Percentiles rank a stretch among this genome's conserved stretches.
These are phyloP conservation scores for Niebla homalea DNA, from an alignment of 495 filamentous ascomycete species.

Conservation along the genomic window DNA sequence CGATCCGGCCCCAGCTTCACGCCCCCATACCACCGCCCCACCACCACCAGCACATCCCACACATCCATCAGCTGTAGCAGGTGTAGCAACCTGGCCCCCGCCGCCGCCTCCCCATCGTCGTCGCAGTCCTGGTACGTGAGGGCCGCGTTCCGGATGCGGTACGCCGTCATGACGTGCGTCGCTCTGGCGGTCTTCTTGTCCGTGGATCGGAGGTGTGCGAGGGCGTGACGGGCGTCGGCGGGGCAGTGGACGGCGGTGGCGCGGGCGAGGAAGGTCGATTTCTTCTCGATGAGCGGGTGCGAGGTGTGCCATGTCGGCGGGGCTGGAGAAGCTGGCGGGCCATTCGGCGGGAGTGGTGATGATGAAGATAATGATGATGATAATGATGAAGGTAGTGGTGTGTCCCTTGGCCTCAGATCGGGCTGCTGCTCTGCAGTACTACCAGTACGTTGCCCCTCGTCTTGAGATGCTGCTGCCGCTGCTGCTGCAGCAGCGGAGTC, in stretches of 20 bases:
- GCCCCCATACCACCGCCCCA: conserved; percentile 90
- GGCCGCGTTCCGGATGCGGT: conserved; percentile 33
- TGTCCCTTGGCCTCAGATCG: neutral
- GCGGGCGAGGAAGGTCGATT: conserved; percentile 77
- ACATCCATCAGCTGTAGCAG: conserved; percentile 91
- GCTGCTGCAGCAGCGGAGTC: neutral
- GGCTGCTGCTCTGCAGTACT: neutral
- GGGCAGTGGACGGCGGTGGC: conserved; percentile 52
- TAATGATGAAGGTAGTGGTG: too few species aligned
- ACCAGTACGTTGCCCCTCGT: neutral
- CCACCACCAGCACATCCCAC: conserved; percentile 86
- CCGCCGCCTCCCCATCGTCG: conserved; percentile 94
- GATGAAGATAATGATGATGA: too few species aligned
- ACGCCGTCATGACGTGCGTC: conserved; percentile 80
- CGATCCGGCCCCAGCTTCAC: conserved; percentile 74
- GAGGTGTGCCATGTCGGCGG: conserved; percentile 61
- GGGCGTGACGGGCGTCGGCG: conserved; percentile 50
- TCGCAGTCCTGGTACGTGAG: conserved; percentile 77
- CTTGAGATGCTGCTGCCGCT: neutral
- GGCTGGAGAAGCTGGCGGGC: too few species aligned
- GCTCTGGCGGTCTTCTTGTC: conserved; percentile 75
- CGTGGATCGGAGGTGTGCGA: conserved; percentile 59
- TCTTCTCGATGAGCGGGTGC: conserved; percentile 60
- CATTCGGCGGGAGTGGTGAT: too few species aligned
- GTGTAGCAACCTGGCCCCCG: conserved; percentile 71